These are phyloP conservation scores for Strobilomyces dryophilus DNA, from an alignment of 768 basidiomycete genomes.

Conservation along the genomic window DNA sequence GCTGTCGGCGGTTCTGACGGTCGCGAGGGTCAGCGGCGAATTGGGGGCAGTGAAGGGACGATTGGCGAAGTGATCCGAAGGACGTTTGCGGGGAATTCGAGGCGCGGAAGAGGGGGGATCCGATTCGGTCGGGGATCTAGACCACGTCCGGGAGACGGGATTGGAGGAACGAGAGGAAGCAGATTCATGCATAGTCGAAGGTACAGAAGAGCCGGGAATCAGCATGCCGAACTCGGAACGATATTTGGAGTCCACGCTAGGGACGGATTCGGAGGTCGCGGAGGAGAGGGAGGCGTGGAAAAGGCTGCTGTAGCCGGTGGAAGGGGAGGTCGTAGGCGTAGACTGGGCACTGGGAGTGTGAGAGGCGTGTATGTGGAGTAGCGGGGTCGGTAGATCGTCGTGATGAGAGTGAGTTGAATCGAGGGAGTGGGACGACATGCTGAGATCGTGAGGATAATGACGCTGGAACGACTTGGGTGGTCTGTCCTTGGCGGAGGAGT, in stretches of 20 bases:
- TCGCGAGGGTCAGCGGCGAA: neutral
- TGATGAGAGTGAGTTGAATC: constrained; percentile 6
- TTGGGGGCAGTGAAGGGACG: constrained; percentile 20
- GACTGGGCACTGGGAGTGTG: constrained; percentile 18
- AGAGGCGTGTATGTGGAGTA: neutral
- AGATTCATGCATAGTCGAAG: constrained; percentile 14
- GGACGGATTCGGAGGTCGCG: constrained; percentile 22
- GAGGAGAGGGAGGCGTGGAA: constrained; percentile 22
- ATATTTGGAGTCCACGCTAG: constrained; percentile 9
- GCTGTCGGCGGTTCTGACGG: neutral
- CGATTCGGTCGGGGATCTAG: constrained; percentile 18
- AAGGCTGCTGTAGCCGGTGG: constrained; percentile 18
- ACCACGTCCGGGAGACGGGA: constrained; percentile 10
- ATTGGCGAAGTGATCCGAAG: neutral
- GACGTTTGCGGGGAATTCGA: neutral
- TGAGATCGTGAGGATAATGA: constrained; percentile 10
- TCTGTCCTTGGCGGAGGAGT: constrained; percentile 1
- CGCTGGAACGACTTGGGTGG: constrained; percentile 13
- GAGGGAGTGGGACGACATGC: constrained; percentile 19
- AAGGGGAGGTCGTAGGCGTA: constrained; percentile 25
- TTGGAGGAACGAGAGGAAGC: constrained; percentile 13
- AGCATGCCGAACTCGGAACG: constrained; percentile 17
- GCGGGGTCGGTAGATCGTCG: constrained; percentile 9
- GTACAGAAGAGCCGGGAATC: neutral
- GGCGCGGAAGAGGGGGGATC: constrained; percentile 9